Evolutionary conservation across 2,329 filamentous ascomycete species (phyloP), one percentile per base, ranked within the genome.

Genomic region (Talaromyces sp.): DNA sequence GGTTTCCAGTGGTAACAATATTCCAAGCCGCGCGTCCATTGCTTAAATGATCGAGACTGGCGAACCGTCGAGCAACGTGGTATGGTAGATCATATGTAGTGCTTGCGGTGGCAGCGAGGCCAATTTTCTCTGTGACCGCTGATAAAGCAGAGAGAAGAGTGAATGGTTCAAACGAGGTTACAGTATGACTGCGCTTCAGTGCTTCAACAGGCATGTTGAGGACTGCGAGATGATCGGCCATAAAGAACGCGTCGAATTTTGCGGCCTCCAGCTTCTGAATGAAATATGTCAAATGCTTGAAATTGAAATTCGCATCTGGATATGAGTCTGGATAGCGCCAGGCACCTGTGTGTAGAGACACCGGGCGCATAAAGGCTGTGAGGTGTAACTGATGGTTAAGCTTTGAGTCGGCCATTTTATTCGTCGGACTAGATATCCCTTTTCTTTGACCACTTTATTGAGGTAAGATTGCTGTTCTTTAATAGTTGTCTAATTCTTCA

Each of bases 311-410:
- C 48, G 81, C 81, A 50, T 84, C 81, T 0, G 81, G 72, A 50
- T 80, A 81, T 0, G 81, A 69, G 3, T 78, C 79, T 0, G 81
- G 81, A 56, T 83, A 83, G 5, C 81, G 73, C 81, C 81, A 83
- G 57, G 80, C 80, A 29, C 82, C 80, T 2, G 79, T 81, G 56
- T 84, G 81, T 9, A 83, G 67, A 41, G 75, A 80, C 2, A 84
- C 80, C 1, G 81, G 82, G 16, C 82, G 78, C 81, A 85, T 84
- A 54, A 84, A 84, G 1, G 81, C 82, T 2, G 82, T 83, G 3
- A 85, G 74, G 56, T 84, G 80, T 5, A 83, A 67, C 55, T 78
- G 64, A 11, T 55, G 58, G 24, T 45, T 42, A 7, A 47, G 47
- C 17, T 47, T 27, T 3, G 49, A 24, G 46, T 61, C 59, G 47